Evolutionary conservation across 371 early-diverging fungal species (phyloP), one percentile per base, ranked within the genome.

Genomic region (Mortierella sp.): DNA sequence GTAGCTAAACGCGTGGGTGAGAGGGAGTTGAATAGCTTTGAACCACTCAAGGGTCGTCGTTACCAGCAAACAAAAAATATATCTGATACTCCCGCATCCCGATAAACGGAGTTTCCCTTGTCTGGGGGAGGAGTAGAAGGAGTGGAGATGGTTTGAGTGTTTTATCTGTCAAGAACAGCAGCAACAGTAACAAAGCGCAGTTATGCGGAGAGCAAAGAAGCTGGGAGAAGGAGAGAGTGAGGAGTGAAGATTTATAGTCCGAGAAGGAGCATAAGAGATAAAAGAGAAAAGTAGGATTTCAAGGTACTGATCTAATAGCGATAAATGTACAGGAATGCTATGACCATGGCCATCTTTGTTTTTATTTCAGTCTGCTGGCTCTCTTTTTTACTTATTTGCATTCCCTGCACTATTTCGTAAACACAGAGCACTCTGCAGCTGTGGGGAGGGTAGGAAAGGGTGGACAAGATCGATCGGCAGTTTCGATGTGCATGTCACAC

Each of bases 1-100:
- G 63, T 63, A 63, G 16, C 34, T 31, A 68, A 68, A 68, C 42
- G 68, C 68, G 68, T 68, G 42, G 68, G 42, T 9, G 63, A 63
- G 65, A 19, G 65, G 65, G 38, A 21, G 21, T 38, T 63, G 34
- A 63, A 63, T 31, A 28, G 11, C 10, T 5, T 1, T 38, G 38
- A 65, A 21, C 68, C 44, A 68, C 38, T 38, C 42, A 10, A 65
- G 10, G 24, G 44, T 16, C 24, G 38, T 24, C 19, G 7, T 50
- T 50, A 50, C 50, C 68, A 65, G 21, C 11, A 38, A 38, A 38
- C 42, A 38, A 38, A 38, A 38, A 38, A 38, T 38, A 38, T 38
- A n/a, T n/a, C n/a, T 5, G 42, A 5, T 38, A 38, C 42, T 38
- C 42, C 8, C 16, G 34, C 1, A 38, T 3, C 8, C 38, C 34